A percentile compares a stretch with the other conserved stretches of the same genome.
These are phyloP conservation scores for Erysimum pusillum DNA, from an alignment of 441 rosid species.

Conservation along the genomic window DNA sequence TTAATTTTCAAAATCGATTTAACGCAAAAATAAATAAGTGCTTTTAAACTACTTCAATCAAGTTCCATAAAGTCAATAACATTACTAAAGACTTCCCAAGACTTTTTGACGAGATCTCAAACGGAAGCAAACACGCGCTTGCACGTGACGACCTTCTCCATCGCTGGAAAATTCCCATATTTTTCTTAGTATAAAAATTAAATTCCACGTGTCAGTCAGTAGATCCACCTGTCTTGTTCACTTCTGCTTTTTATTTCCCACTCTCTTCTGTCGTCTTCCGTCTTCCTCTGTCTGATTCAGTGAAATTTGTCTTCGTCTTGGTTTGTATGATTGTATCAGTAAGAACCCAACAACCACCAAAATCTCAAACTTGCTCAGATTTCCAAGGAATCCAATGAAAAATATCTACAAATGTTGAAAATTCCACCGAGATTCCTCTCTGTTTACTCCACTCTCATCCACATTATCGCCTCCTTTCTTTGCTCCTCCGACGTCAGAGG, in stretches of 20 bases:
- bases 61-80: not conserved
- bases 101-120: slow-evolving; percentile 11
- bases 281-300: slow-evolving; percentile 46
- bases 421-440: slow-evolving; percentile 39
- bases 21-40: not conserved
- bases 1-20: not conserved
- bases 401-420: slow-evolving; percentile 49
- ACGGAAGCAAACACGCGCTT: slow-evolving; percentile 40
- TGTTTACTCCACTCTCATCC: slow-evolving; percentile 39
- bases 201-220: slow-evolving; percentile 60
- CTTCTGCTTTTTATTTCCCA: slow-evolving; percentile 52
- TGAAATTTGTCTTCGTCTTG: slow-evolving; percentile 32
- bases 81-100: slow-evolving; percentile 8
- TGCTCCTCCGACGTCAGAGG: slow-evolving; percentile 46
- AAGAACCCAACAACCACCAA: slow-evolving; percentile 40
- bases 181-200: too few species aligned
- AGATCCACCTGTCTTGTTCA: slow-evolving; percentile 69
- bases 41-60: not conserved
- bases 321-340: slow-evolving; percentile 40
- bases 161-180: not conserved
- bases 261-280: slow-evolving; percentile 40
- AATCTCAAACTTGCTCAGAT: slow-evolving; percentile 28
- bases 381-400: slow-evolving; percentile 35
- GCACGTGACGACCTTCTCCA: slow-evolving; percentile 47
- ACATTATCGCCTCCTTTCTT: slow-evolving; percentile 37